Base-by-base conservation (phyloP, 805 yeast genomes). In the Metschnikowia lachancei region DNA sequence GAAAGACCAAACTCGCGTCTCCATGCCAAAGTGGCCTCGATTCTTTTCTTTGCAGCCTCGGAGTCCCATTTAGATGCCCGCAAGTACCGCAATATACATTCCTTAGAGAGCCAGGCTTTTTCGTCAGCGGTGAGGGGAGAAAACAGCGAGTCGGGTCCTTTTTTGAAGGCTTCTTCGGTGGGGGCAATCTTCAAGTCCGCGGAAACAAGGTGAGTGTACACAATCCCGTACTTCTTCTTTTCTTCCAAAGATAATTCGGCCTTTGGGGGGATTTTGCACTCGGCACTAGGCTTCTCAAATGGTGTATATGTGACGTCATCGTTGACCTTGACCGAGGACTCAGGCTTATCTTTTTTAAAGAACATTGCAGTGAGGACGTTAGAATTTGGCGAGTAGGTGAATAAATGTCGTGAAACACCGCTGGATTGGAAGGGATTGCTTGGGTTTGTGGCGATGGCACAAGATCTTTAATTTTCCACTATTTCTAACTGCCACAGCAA, bases 51-150 rank as follows among this genome's bases (percentile, higher is more conserved):
- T 33, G 95, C 87, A 11, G 84, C 87, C 24, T 75, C 66, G 1
- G 75, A 75, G 26, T 78, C 75, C 99, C 99, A 94, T 64, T 89
- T 92, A 19, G 97, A 86, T 19, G 99, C 99, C 46, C 97, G 78
- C 45, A 92, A 70, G 63, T 94, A 94, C 62, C 99, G 79, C 58
- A 89, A 66, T 47, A 94, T 74, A 63, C 99, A 94, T 64, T 94
- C 99, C 57, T 85, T 78, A 1, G 97, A 87, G 46, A 94, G 72
- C 99, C 99, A 94, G 0, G 96, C 84, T 64, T 82, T 85, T 65
- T 94, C 99, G 37, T 70, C 63, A 5, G 52, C 60, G 5, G 63
- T 58, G 26, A 68, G 49, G 8, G 56, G 57, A 3, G 54, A 38
- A 39, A 61, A 61, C 41, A 65, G 63, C n/a, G 64, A 64, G 1